Base-by-base conservation (phyloP, 306 rosid genomes). In the Casuarina equisetifolia region DNA sequence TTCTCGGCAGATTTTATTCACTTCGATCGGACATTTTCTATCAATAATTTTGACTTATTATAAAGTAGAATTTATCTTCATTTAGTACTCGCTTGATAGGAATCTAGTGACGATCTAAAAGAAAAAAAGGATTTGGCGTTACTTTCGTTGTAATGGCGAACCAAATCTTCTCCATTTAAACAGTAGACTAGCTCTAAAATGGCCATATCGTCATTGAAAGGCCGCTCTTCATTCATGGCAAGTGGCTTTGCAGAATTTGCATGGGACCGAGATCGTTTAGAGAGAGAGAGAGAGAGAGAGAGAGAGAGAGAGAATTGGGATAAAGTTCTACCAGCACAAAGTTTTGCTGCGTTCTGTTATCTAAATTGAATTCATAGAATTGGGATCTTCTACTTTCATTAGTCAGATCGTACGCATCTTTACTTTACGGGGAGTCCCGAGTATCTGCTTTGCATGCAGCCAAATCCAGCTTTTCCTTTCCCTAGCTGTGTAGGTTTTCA, bases 21-120 rank as follows among this genome's bases (percentile, higher is more conserved):
- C 17, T 40, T 67, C n/a, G 3, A 42, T 67, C 16, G 71, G 50
- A 67, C n/a, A n/a, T 55, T 55, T 55, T 55, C 36, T 9, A 25
- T 64, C 25, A 64, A 63, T 19, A 39, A 64, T 8, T 13, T 20
- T 38, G 70, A 64, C 70, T 16, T 25, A 62, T 25, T 2, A 62
- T 62, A 62, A 62, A 62, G 69, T 59, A 59, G 66, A 10, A 9
- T 62, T 62, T n/a, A 36, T 62, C 45, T 62, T 13, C 69, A 36
- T 17, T 66, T 66, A 7, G 70, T 2, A 66, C 70, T 17, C 17
- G 40, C 6, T 66, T 39, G 70, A 66, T 66, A 66, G 49, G 70
- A 66, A 66, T 40, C 70, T 66, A 40, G 12, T 66, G 49, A 66
- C 40, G 19, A 17, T 1, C 50, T 5, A 9, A 20, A 2, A 32